A percentile compares a stretch with the other conserved stretches of the same genome.
Evolutionary conservation across 805 yeast genomes (phyloP).

Genomic region (Wickerhamomyces silvicola): DNA sequence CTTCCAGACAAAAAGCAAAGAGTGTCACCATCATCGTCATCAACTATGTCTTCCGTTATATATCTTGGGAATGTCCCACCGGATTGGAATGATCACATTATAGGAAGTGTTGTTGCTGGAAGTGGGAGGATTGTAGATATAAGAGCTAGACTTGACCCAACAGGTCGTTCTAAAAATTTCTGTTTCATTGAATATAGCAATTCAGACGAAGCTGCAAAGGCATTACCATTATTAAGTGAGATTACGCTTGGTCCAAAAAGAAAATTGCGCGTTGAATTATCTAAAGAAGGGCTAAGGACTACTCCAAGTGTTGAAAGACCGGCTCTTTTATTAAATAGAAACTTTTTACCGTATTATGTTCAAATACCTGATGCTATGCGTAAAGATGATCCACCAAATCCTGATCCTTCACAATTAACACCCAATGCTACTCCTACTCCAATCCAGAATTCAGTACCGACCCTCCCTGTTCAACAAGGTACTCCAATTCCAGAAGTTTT

Average conservation of each 20-base stretch:
- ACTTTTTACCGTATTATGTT: conserved; percentile 51
- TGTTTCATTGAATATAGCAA: conserved; percentile 54
- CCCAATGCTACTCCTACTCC: conserved; percentile 7
- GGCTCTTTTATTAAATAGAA: conserved; percentile 37
- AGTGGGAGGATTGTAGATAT: conserved; percentile 67
- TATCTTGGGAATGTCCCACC: conserved; percentile 62
- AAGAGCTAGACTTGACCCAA: conserved; percentile 30
- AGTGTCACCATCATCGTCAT: background rate
- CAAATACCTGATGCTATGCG: conserved; percentile 45
- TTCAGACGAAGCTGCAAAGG: conserved; percentile 47
- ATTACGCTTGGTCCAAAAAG: conserved; percentile 38
- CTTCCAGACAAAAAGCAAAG: conserved; percentile 13
- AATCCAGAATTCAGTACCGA: conserved; percentile 6
- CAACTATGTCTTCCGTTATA: conserved; percentile 31
- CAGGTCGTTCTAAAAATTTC: conserved; percentile 59
- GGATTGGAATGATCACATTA: conserved; percentile 61
- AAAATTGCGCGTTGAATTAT: conserved; percentile 48
- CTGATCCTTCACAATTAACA: conserved; percentile 3
- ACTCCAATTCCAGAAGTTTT: conserved; percentile 39
- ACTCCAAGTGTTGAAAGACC: conserved; percentile 30
- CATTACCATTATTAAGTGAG: conserved; percentile 37
- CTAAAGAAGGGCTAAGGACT: conserved; percentile 51
- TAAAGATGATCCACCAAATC: background rate
- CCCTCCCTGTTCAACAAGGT: conserved; percentile 10
- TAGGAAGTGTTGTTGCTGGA: conserved; percentile 64